A percentile compares a stretch with the other conserved stretches of the same genome.
phyloP scores from a whole-genome alignment of 345 rosid species.

The Moricandia moricandioides region DNA sequence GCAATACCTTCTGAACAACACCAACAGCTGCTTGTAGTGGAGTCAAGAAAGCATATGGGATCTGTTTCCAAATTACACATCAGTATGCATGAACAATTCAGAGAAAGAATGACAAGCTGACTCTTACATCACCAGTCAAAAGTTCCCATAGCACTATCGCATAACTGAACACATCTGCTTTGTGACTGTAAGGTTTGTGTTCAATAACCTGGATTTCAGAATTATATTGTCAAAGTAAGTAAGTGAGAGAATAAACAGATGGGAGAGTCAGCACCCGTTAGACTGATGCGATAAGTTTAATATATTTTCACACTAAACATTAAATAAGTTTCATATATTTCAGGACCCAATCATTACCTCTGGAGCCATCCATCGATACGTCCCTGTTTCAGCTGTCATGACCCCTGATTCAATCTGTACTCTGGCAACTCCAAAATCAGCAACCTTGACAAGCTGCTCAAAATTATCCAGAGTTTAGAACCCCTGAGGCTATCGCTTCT shows the following conservation, averaged over 20 bases:
- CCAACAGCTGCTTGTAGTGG: conserved; percentile 95
- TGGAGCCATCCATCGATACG: conserved; percentile 99
- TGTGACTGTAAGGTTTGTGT: conserved; percentile 87
- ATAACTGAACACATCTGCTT: conserved; percentile 93
- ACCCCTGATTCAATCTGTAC: conserved; percentile 92
- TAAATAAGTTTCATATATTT: not conserved
- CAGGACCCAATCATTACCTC: conserved; percentile 54
- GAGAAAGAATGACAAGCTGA: not conserved
- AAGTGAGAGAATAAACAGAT: not conserved
- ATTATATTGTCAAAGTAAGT: conserved; percentile 19
- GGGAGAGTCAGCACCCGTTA: not conserved
- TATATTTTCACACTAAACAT: not conserved
- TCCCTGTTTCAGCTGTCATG: conserved; percentile 98
- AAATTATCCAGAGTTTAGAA: conserved; percentile 11
- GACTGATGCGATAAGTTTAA: not conserved
- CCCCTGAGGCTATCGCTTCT: not conserved
- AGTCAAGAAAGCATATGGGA: conserved; percentile 73
- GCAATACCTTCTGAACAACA: conserved; percentile 84
- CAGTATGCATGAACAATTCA: conserved; percentile 1
- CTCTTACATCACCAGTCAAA: conserved; percentile 83
- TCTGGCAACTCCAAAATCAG: conserved; percentile 97
- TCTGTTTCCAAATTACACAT: conserved; percentile 45
- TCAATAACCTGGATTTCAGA: conserved; percentile 74
- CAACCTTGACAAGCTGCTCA: conserved; percentile 89
- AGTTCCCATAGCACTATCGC: conserved; percentile 94